phyloP scores from a whole-genome alignment of 805 yeast genomes.

The Cyberlindnera xishuangbannaensis region DNA sequence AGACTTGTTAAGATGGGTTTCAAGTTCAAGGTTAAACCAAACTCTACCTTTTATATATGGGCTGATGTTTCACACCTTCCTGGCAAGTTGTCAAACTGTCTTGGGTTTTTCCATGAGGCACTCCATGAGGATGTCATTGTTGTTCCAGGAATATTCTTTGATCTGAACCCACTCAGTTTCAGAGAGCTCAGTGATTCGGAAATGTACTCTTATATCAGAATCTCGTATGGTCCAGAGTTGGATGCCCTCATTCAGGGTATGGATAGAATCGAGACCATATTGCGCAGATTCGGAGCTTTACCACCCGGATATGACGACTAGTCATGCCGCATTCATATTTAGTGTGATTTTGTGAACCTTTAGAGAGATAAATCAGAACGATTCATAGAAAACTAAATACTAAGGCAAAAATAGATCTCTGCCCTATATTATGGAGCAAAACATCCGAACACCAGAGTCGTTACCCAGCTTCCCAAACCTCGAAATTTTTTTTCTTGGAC shows the following conservation, averaged over 20 bases:
- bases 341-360: no score
- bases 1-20: constrained; percentile 51
- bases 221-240: constrained; percentile 56
- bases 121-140: constrained; percentile 53
- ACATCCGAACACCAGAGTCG: no score
- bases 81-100: constrained; percentile 48
- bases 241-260: constrained; percentile 45
- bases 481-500: no score
- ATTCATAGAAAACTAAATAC: no score
- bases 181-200: constrained; percentile 47
- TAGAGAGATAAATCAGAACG: background rate
- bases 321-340: no score
- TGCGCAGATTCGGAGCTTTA: constrained; percentile 37
- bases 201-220: constrained; percentile 53
- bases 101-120: constrained; percentile 60
- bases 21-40: constrained; percentile 43
- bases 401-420: no score
- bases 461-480: no score
- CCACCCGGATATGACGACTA: constrained; percentile 29
- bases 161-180: constrained; percentile 47
- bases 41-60: constrained; percentile 58
- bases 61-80: constrained; percentile 50
- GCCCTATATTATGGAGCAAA: no score
- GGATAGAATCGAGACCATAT: constrained; percentile 53
- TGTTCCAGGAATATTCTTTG: constrained; percentile 60